A percentile compares a stretch with the other conserved stretches of the same genome.
Evolutionary conservation across 371 early-diverging fungal species (phyloP).

Genomic region (Zancudomyces culisetae): DNA sequence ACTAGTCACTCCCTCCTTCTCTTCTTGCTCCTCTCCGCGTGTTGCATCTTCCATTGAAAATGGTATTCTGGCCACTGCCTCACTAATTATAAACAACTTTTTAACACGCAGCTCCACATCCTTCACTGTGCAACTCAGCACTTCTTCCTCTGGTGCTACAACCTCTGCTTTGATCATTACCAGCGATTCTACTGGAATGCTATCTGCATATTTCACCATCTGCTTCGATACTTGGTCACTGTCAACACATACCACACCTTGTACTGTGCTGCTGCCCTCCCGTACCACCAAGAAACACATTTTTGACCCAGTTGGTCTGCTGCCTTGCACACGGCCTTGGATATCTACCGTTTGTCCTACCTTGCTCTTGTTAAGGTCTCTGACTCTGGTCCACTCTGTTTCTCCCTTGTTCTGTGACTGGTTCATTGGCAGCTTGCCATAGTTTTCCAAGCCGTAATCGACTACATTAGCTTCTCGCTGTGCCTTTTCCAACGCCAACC

Average conservation of each 20-base stretch:
- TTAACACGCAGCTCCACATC: conserved; percentile 69
- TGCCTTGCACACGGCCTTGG: conserved; percentile 77
- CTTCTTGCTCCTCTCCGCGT: conserved; percentile 64
- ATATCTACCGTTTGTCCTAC: conserved; percentile 59
- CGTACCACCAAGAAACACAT: conserved; percentile 85
- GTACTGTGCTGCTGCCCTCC: conserved; percentile 70
- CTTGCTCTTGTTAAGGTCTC: conserved; percentile 35
- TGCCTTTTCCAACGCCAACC: conserved; percentile 69
- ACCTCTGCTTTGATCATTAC: conserved; percentile 67
- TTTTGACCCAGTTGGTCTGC: conserved; percentile 72
- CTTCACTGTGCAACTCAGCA: conserved; percentile 82
- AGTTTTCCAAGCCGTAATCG: conserved; percentile 62
- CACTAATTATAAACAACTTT: conserved; percentile 56
- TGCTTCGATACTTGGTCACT: conserved; percentile 66
- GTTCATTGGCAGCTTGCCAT: conserved; percentile 77
- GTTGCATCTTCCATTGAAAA: conserved; percentile 93
- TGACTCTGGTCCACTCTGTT: conserved; percentile 22
- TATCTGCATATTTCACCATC: conserved; percentile 81
- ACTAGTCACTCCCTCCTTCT: conserved; percentile 42
- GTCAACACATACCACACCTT: conserved; percentile 60
- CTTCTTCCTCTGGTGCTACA: conserved; percentile 55
- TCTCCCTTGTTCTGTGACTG: conserved; percentile 51
- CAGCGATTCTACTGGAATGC: conserved; percentile 74
- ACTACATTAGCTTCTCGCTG: conserved; percentile 49
- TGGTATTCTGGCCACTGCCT: conserved; percentile 68